Evolutionary conservation across 305 asterid species (phyloP), one percentile per base, ranked within the genome.

Genomic region (Solanum hybrid): DNA sequence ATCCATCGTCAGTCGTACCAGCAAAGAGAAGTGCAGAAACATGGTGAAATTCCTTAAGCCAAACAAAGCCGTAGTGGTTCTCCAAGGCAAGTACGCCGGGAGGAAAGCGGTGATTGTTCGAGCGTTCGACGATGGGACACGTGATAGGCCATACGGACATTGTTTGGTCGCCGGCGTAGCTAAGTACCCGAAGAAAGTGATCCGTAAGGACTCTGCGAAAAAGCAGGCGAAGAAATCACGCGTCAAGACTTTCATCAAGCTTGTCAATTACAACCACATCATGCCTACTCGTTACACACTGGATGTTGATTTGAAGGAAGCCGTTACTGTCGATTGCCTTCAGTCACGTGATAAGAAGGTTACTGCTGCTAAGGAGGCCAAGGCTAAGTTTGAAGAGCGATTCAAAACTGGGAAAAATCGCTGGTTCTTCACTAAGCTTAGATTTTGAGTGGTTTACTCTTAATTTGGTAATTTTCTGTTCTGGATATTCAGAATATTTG

Each of bases 241-340:
- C 26, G 94, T 92, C 32, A 91, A 89, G 81, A 87, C 93, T 51
- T 92, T 92, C 70, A 37, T 92, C 70, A 92, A 91, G 91, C 79
- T 90, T 33, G 94, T 92, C 22, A 92, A 92, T 32, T 92, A 92
- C 88, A 92, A 87, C 34, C 94, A 92, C 61, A 89, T 92, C 33
- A 92, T 92, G 94, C 94, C 94, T 10, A 92, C 94, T 3, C 92
- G 94, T n/a, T 92, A 92, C 89, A 92, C 94, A 7, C 90, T 92
- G 39, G 94, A 92, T 38, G 93, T 92, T 9, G 94, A 92, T 33
- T 90, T 92, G 90, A 92, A 91, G 78, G 93, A 91, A 61, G 32
- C 87, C 4, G 90, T 91, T 15, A 34, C 91, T 29, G 45, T 39
- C 10, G 94, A 91, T 29, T 86, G 87, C 37, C 90, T 92, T 8